These are phyloP conservation scores for Crucibulum laeve DNA, from an alignment of 768 basidiomycete species.

Conservation along the genomic window DNA sequence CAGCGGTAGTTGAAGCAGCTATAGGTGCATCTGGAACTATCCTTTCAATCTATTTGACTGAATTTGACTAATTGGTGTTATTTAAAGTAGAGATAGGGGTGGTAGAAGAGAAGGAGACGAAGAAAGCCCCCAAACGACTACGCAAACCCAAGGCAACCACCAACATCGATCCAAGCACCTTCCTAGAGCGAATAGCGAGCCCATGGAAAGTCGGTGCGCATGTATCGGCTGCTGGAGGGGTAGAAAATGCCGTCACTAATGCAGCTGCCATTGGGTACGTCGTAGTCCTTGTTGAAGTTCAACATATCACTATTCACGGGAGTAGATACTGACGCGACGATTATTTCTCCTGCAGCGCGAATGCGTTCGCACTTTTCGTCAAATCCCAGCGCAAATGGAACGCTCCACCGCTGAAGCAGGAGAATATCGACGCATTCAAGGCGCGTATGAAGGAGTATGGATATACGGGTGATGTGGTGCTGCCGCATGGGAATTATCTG, in stretches of 20 bases:
- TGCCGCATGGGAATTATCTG: constrained; percentile 85
- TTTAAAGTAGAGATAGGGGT: neutral
- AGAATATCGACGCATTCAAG: constrained; percentile 56
- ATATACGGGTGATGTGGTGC: constrained; percentile 56
- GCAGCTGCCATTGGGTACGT: constrained; percentile 66
- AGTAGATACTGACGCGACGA: neutral
- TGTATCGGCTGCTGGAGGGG: constrained; percentile 76
- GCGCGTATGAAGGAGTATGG: constrained; percentile 53
- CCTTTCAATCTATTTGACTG: neutral
- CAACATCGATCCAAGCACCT: constrained; percentile 3
- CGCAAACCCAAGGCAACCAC: neutral
- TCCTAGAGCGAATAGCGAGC: constrained; percentile 28
- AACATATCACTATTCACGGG: neutral
- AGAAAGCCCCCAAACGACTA: neutral
- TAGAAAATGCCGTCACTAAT: constrained; percentile 68
- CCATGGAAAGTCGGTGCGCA: constrained; percentile 80
- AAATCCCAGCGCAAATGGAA: constrained; percentile 85
- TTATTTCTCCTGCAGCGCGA: constrained; percentile 46
- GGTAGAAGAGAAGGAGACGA: neutral
- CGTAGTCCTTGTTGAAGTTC: no score
- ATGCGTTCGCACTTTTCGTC: constrained; percentile 77
- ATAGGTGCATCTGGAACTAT: neutral
- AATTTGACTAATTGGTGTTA: neutral
- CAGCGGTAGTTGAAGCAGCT: neutral
- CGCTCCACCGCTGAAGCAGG: constrained; percentile 50